Evolutionary conservation across 495 filamentous ascomycete species (phyloP).

Genomic region (Aspergillus bridgeri): DNA sequence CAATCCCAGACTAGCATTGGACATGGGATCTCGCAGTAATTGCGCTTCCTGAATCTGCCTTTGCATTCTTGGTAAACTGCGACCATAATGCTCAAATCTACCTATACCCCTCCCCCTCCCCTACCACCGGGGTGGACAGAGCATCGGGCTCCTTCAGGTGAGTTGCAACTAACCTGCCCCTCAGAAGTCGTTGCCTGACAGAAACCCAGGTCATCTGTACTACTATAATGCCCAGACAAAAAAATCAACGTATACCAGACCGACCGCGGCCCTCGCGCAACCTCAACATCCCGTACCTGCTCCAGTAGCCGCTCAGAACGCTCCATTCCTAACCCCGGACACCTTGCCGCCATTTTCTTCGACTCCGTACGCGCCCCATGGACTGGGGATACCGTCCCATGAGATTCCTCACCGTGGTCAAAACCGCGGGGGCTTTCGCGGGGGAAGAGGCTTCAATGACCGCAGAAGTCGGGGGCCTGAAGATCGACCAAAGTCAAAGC

Average conservation of each 20-base stretch:
- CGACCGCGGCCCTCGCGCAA: constrained; percentile 37
- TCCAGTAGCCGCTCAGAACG: constrained; percentile 18
- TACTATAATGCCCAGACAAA: constrained; percentile 88
- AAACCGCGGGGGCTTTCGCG: constrained; percentile 41
- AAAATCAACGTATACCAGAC: constrained; percentile 80
- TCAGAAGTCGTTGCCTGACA: constrained; percentile 13
- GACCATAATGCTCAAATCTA: constrained; percentile 40
- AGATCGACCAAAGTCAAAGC: constrained; percentile 80
- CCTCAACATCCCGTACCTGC: constrained; percentile 24
- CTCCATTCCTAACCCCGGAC: constrained; percentile 30
- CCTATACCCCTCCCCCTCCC: constrained; percentile 47
- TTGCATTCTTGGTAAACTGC: neutral
- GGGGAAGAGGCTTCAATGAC: constrained; percentile 50
- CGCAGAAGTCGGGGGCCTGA: constrained; percentile 55
- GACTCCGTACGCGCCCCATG: constrained; percentile 37
- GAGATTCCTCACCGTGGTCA: constrained; percentile 23
- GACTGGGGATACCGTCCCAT: constrained; percentile 20
- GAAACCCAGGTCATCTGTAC: constrained; percentile 66
- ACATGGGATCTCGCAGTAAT: neutral
- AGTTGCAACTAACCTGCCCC: constrained; percentile 9
- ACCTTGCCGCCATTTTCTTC: constrained; percentile 41
- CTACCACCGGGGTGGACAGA: constrained; percentile 85
- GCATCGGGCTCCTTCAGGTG: constrained; percentile 84
- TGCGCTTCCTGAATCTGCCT: neutral
- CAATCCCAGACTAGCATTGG: neutral